phyloP scores from a whole-genome alignment of 2,329 filamentous ascomycete species.

The Venturia asperata region DNA sequence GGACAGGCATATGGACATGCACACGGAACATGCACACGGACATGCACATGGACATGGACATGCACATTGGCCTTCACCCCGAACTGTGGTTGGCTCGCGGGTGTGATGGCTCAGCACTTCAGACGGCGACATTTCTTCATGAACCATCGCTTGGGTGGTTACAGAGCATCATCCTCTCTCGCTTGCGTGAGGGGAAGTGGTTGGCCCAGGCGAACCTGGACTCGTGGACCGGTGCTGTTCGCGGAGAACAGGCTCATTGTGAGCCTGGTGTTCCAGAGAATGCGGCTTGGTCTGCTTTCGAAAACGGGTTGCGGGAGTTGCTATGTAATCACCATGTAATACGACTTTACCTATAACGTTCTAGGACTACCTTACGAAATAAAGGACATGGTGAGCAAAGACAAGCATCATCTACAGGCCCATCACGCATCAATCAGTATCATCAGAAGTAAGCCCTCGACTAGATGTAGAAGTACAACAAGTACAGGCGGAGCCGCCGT shows the following conservation, averaged over 20 bases:
- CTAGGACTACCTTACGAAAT: background rate
- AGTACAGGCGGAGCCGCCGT: background rate
- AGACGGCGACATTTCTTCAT: background rate
- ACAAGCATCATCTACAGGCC: background rate
- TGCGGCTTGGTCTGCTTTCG: background rate
- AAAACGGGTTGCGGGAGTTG: background rate
- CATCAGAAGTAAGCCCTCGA: background rate
- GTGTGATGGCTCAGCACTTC: background rate
- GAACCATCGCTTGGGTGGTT: background rate
- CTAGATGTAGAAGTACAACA: background rate
- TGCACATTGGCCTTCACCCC: background rate
- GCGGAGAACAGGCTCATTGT: background rate
- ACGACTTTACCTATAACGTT: no score
- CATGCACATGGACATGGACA: background rate
- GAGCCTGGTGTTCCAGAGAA: constrained; percentile 3
- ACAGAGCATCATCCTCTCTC: background rate
- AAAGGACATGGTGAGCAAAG: background rate
- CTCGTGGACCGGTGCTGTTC: background rate
- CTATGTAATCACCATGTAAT: background rate
- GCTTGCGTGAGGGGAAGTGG: background rate
- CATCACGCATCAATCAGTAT: no score
- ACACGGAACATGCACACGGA: no score
- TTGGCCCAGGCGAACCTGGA: background rate
- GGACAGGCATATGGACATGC: background rate
- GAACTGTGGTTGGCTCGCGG: background rate